Conservation (phyloP, 2,329 filamentous ascomycete species). For the Sporothrix globosa region DNA sequence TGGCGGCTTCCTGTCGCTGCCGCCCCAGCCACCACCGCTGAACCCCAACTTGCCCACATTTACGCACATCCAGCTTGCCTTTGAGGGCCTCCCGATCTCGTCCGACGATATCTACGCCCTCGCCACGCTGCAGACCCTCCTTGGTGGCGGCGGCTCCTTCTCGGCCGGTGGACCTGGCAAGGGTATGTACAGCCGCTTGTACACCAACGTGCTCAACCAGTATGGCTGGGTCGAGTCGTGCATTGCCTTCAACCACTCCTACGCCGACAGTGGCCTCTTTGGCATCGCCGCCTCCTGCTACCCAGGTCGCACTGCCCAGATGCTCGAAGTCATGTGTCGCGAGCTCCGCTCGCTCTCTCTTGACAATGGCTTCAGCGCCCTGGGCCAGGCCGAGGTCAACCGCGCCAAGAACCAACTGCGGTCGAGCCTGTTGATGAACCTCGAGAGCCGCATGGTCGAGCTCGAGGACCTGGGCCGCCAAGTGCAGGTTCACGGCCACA, state of each 20-base stretch:
- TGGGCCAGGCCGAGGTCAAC: slow-evolving; percentile 77
- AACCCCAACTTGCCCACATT: slow-evolving; percentile 79
- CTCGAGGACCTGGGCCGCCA: slow-evolving; percentile 93
- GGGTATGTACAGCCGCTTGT: slow-evolving; percentile 97
- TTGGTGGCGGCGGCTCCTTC: slow-evolving; percentile 95
- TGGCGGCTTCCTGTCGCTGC: slow-evolving; percentile 87
- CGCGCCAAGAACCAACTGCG: slow-evolving; percentile 97
- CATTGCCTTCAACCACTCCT: slow-evolving; percentile 94
- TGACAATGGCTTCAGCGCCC: slow-evolving; percentile 71
- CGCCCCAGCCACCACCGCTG: slow-evolving; percentile 73
- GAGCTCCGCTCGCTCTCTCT: slow-evolving; percentile 79
- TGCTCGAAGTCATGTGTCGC: slow-evolving; percentile 95
- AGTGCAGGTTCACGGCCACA: slow-evolving; percentile 93
- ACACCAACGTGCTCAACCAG: slow-evolving; percentile 97
- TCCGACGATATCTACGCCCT: slow-evolving; percentile 95
- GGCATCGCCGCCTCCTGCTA: slow-evolving; percentile 87
- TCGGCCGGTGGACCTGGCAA: slow-evolving; percentile 95
- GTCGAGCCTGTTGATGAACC: slow-evolving; percentile 90
- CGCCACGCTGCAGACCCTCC: slow-evolving; percentile 90
- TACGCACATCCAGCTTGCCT: slow-evolving; percentile 92
- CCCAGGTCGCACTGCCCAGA: slow-evolving; percentile 74
- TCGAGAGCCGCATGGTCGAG: slow-evolving; percentile 96
- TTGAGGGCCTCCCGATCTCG: slow-evolving; percentile 89
- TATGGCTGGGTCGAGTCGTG: slow-evolving; percentile 97
- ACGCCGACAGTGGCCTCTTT: slow-evolving; percentile 93